phyloP scores from a whole-genome alignment of 2,329 filamentous ascomycete genomes.

The Ophiostoma sp. region DNA sequence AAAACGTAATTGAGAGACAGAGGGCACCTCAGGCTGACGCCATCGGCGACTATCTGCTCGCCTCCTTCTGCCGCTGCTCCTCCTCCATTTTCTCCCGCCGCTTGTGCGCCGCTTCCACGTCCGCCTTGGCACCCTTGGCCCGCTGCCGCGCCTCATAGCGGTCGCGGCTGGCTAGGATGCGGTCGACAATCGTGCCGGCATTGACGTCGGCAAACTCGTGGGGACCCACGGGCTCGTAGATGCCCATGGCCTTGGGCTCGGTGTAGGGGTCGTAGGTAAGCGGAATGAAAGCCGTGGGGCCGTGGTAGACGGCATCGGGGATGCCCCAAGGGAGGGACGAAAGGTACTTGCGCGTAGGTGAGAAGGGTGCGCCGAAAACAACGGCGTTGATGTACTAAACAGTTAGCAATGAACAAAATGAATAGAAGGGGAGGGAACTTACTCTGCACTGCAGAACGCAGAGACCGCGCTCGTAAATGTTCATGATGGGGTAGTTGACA shows the following conservation, averaged over 20 bases:
- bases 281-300: constrained; percentile 89
- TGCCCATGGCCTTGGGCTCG: constrained; percentile 76
- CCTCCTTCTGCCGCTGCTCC: constrained; percentile 54
- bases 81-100: constrained; percentile 63
- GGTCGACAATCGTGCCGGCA: constrained; percentile 83
- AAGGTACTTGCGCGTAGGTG: constrained; percentile 77
- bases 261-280: constrained; percentile 77
- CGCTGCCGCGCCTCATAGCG: constrained; percentile 90
- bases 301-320: constrained; percentile 86
- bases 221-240: constrained; percentile 74
- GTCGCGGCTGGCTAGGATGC: constrained; percentile 83
- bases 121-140: constrained; percentile 83
- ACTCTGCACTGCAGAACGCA: constrained; percentile 95
- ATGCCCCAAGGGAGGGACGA: constrained; percentile 69
- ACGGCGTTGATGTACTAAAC: constrained; percentile 79
- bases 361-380: constrained; percentile 87
- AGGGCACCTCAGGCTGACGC: too few species aligned
- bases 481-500: constrained; percentile 99
- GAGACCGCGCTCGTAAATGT: constrained; percentile 92
- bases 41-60: constrained; percentile 25
- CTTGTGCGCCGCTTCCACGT: constrained; percentile 67
- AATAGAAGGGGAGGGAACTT: constrained; percentile 36
- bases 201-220: constrained; percentile 88
- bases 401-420: constrained; percentile 10
- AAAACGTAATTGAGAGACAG: background rate